Conservation (phyloP, 106 monocot species). For the Chionographis japonica region DNA sequence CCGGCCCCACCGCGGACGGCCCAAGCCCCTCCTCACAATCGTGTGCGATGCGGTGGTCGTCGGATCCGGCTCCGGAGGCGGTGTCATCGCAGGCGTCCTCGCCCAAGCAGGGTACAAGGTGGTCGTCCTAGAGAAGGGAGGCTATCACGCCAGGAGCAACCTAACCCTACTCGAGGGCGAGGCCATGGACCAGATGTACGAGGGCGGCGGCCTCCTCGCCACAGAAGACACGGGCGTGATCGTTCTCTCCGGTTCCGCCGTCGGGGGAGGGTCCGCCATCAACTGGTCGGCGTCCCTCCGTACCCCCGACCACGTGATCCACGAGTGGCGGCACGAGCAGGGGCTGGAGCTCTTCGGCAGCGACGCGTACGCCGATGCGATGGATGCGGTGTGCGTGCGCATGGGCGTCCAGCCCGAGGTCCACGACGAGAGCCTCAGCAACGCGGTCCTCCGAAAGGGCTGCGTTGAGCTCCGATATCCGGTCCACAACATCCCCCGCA, state of each 20-base stretch:
- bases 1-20: too few relatives aligned
- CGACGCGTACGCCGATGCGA: slow-evolving; percentile 34
- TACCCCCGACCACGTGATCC: slow-evolving; percentile 37
- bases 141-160: slow-evolving; percentile 19
- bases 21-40: slow-evolving; percentile 21
- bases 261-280: slow-evolving; percentile 57
- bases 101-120: slow-evolving; percentile 55
- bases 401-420: slow-evolving; percentile 46
- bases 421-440: slow-evolving; percentile 39
- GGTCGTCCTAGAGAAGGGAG: slow-evolving; percentile 57
- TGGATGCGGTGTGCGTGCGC: slow-evolving; percentile 58
- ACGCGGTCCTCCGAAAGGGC: slow-evolving; percentile 40
- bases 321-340: slow-evolving; percentile 37
- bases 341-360: slow-evolving; percentile 64
- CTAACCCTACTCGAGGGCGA: slow-evolving; percentile 35
- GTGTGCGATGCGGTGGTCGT: slow-evolving; percentile 51
- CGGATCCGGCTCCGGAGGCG: slow-evolving; percentile 61
- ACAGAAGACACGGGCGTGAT: slow-evolving; percentile 22
- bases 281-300: slow-evolving; percentile 58
- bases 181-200: slow-evolving; percentile 37
- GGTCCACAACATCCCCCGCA: slow-evolving; percentile 40
- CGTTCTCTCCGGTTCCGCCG: slow-evolving; percentile 41
- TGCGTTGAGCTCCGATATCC: slow-evolving; percentile 58
- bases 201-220: slow-evolving; percentile 26
- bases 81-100: slow-evolving; percentile 49